phyloP scores from a whole-genome alignment of 257 asterid species.

The Paraleonurus japonicus region DNA sequence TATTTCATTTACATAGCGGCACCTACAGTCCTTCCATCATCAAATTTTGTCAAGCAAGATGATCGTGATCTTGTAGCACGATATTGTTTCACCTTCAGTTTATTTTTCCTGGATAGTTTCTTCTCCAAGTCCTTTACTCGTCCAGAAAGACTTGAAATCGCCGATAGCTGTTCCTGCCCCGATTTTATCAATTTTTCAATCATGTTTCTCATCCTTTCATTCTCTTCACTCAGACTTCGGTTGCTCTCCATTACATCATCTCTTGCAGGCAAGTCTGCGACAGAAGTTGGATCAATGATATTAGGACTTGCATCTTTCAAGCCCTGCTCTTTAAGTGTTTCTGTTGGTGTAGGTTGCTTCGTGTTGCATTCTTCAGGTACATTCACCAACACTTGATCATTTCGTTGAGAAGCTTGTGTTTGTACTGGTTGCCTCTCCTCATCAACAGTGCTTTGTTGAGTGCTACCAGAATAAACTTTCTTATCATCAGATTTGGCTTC shows the following conservation, averaged over 20 bases:
- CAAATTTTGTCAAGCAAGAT: slow-evolving; percentile 12
- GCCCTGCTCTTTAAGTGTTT: background rate
- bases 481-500: background rate
- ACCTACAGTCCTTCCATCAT: slow-evolving; percentile 1
- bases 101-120: slow-evolving; percentile 49
- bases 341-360: background rate
- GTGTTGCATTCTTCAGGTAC: background rate
- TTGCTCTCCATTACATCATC: slow-evolving; percentile 28
- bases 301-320: background rate
- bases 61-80: slow-evolving; percentile 16
- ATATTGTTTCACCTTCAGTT: slow-evolving; percentile 36
- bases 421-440: background rate
- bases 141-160: slow-evolving; percentile 54
- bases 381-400: background rate
- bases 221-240: slow-evolving; percentile 52
- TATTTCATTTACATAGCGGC: slow-evolving; percentile 23
- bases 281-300: background rate
- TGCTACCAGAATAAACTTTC: background rate
- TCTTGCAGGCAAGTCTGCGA: background rate
- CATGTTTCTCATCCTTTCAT: slow-evolving; percentile 54
- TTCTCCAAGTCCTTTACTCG: slow-evolving; percentile 66
- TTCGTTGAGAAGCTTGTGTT: background rate
- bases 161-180: slow-evolving; percentile 51
- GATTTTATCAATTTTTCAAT: slow-evolving; percentile 57
- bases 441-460: background rate